phyloP scores from a whole-genome alignment of 805 yeast genomes.

The Metschnikowia anglica region DNA sequence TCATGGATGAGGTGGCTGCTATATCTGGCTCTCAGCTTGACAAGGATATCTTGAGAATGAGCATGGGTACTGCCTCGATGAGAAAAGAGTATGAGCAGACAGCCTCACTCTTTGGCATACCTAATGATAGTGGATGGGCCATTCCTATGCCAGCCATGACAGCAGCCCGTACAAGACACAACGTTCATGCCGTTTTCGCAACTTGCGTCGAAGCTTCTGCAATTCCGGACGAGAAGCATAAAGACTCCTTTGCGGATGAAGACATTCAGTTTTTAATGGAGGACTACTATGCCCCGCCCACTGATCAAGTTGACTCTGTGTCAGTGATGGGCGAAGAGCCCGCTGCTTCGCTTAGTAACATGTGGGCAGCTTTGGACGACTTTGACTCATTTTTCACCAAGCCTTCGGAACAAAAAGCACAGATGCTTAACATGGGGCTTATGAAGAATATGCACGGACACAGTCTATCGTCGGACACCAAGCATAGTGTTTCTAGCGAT shows the following conservation, averaged over 20 bases:
- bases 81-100: slow-evolving; percentile 81
- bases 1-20: slow-evolving; percentile 76
- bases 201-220: slow-evolving; percentile 60
- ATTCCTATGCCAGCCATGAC: slow-evolving; percentile 93
- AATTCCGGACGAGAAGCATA: slow-evolving; percentile 26
- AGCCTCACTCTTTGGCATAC: slow-evolving; percentile 90
- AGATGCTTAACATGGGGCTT: slow-evolving; percentile 11
- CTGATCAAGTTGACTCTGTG: slow-evolving; percentile 43
- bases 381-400: slow-evolving; percentile 85
- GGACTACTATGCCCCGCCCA: slow-evolving; percentile 46
- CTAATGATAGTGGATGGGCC: slow-evolving; percentile 96
- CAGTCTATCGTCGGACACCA: slow-evolving; percentile 62
- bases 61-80: slow-evolving; percentile 77
- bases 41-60: slow-evolving; percentile 86
- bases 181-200: slow-evolving; percentile 92
- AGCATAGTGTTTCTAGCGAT: slow-evolving; percentile 42
- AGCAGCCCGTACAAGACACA: slow-evolving; percentile 84
- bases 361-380: slow-evolving; percentile 91
- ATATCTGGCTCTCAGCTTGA: slow-evolving; percentile 92
- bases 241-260: slow-evolving; percentile 27
- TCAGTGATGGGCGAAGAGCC: slow-evolving; percentile 56
- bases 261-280: slow-evolving; percentile 59
- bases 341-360: slow-evolving; percentile 77
- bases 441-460: slow-evolving; percentile 25
- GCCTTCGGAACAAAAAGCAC: slow-evolving; percentile 35